Evolutionary conservation across 148 eudicot genomes (phyloP), one percentile per base, ranked within the genome.

Genomic region (Cornus kousa): DNA sequence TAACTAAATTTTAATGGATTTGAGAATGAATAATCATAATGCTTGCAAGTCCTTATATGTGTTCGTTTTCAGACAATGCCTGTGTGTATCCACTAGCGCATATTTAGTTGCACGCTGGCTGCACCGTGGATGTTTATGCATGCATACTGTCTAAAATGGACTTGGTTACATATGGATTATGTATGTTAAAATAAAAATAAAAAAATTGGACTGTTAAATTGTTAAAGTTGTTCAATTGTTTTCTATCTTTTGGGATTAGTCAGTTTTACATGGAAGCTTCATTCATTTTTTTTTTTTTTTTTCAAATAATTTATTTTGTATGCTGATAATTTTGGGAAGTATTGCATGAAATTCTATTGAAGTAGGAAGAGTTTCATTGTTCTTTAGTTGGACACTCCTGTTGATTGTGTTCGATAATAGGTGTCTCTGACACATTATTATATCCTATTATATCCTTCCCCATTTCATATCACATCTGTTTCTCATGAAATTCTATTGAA

Each of bases 1-100:
- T 35, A 19, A n/a, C 23, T 50, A 14, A 40, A 46, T 20, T 31
- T 53, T 17, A 22, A 40, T 64, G 19, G 9, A 5, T 74, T 67
- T 9, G 67, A 64, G 14, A 71, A 81, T 66, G 67, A 65, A 70
- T 39, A 73, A 28, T 67, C 46, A 57, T 43, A 67, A 46, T 43
- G 75, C 64, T 70, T 55, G n/a, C n/a, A 46, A 59, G 67, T 53
- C 33, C 10, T 59, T 74, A 28, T 68, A 20, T 57, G 9, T 12
- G 35, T 48, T 8, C 12, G 9, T 4, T 35, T 35, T 35, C 37
- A 11, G 7, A 48, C 53, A 48, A 17, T 14, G 64, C 20, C 66
- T 7, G 0, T 17, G 66, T 62, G 66, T 20, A 53, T 20, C 24
- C 19, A 3, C 66, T 17, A 62, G 19, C 19, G 24, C 22, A 62